These are phyloP conservation scores for Termitomyces sp. DNA, from an alignment of 768 basidiomycete species.

Conservation along the genomic window DNA sequence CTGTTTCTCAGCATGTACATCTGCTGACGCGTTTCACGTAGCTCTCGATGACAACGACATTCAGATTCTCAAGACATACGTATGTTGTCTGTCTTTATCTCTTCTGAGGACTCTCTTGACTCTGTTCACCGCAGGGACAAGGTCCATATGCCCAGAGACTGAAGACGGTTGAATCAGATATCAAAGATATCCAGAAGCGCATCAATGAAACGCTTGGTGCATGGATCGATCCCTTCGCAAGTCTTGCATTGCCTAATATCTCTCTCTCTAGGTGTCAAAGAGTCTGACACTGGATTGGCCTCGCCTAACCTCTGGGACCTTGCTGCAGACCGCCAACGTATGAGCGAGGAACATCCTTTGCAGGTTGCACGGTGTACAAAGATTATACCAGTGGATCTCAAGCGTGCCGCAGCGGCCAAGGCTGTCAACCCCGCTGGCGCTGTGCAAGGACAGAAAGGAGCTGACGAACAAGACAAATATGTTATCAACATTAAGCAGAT, in stretches of 20 bases:
- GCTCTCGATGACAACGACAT: constrained; percentile 98
- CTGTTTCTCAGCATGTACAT: background rate
- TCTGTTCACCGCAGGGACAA: constrained; percentile 70
- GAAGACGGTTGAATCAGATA: constrained; percentile 86
- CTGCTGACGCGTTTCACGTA: constrained; percentile 24
- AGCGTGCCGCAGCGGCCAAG: constrained; percentile 70
- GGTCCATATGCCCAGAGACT: constrained; percentile 90
- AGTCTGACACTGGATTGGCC: constrained; percentile 96
- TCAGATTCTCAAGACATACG: constrained; percentile 98
- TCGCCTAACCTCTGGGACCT: constrained; percentile 98
- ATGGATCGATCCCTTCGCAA: constrained; percentile 8
- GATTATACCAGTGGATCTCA: constrained; percentile 82
- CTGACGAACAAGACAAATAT: constrained; percentile 98
- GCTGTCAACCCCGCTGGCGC: constrained; percentile 76
- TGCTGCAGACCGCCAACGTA: constrained; percentile 85
- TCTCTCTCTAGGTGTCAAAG: constrained; percentile 72
- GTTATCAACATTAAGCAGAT: constrained; percentile 99
- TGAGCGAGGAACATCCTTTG: constrained; percentile 87
- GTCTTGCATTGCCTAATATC: background rate
- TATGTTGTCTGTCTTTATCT: constrained; percentile 35
- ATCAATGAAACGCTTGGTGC: constrained; percentile 97
- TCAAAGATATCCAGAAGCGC: constrained; percentile 93
- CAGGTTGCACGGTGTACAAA: constrained; percentile 99
- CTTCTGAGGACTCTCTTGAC: background rate
- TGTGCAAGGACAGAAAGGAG: constrained; percentile 86